Conservation (phyloP, 2,329 filamentous ascomycete genomes). For the Cryoendolithus antarcticus region DNA sequence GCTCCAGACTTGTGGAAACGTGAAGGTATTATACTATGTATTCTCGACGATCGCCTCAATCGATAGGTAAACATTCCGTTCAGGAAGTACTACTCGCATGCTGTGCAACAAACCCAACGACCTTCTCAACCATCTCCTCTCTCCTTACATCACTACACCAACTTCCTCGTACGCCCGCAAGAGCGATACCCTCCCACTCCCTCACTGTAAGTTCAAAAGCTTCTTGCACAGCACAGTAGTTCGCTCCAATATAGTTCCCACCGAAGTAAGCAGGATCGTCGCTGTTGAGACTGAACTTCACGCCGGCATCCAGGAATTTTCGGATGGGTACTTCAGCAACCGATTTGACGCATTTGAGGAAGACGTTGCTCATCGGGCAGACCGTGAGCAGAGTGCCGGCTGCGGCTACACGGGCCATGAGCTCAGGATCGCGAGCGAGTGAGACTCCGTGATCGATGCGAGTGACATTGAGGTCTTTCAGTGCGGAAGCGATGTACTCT, state of each 20-base stretch:
- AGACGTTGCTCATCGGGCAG: conserved; percentile 63
- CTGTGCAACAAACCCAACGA: neutral
- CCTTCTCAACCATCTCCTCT: conserved; percentile 35
- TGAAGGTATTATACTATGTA: no score
- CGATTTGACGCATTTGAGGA: conserved; percentile 42
- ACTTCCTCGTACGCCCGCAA: conserved; percentile 51
- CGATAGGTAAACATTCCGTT: no score
- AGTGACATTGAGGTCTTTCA: conserved; percentile 48
- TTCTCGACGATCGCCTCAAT: no score
- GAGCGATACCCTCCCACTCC: conserved; percentile 57
- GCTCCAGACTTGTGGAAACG: no score
- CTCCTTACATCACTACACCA: conserved; percentile 58
- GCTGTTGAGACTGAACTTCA: conserved; percentile 60
- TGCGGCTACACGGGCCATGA: conserved; percentile 47
- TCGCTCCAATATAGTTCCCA: conserved; percentile 56
- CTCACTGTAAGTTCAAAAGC: conserved; percentile 48
- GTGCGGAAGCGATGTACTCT: conserved; percentile 50
- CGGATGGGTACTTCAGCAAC: conserved; percentile 49
- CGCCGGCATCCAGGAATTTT: conserved; percentile 48
- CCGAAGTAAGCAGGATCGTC: conserved; percentile 69
- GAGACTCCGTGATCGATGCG: conserved; percentile 67
- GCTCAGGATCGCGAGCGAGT: conserved; percentile 45
- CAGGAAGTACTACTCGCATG: no score
- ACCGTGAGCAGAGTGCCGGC: conserved; percentile 53
- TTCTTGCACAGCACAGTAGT: conserved; percentile 64